Conservation (phyloP, 495 filamentous ascomycete species). For the Penicillium waksmanii region DNA sequence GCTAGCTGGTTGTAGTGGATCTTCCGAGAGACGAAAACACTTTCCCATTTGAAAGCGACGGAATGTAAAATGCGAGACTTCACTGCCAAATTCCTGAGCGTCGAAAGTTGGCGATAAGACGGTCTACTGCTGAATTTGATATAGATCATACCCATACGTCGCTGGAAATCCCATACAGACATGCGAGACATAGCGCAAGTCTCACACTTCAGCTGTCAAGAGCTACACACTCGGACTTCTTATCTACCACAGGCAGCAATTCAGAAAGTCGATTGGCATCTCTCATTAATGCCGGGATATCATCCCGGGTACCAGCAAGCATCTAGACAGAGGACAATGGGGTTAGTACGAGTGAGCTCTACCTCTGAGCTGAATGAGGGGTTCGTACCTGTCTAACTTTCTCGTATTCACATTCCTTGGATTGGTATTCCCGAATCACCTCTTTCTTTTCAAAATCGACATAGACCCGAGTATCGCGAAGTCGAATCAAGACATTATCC, state of each 20-base stretch:
- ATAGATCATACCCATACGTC: too few relatives aligned
- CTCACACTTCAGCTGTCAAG: conserved; percentile 21
- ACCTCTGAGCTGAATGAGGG: too few relatives aligned
- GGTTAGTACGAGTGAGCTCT: conserved; percentile 15
- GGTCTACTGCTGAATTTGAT: too few relatives aligned
- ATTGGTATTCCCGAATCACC: conserved; percentile 87
- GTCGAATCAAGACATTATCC: conserved; percentile 82
- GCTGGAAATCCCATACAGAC: too few relatives aligned
- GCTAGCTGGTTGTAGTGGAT: too few relatives aligned
- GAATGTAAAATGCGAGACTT: too few relatives aligned
- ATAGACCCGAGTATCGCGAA: conserved; percentile 90
- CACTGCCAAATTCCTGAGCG: too few relatives aligned
- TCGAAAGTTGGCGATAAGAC: too few relatives aligned
- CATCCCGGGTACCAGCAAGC: conserved; percentile 71
- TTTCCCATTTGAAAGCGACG: too few relatives aligned
- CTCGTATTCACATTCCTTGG: conserved; percentile 78
- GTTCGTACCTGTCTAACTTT: conserved; percentile 68
- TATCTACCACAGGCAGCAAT: conserved; percentile 71
- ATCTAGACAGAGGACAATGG: conserved; percentile 47
- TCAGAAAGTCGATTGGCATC: conserved; percentile 81
- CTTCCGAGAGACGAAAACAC: too few relatives aligned
- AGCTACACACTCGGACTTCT: conserved; percentile 49
- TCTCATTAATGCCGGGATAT: conserved; percentile 75
- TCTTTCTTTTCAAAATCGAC: conserved; percentile 83
- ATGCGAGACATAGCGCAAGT: too few relatives aligned